Evolutionary conservation across 2,329 filamentous ascomycete genomes (phyloP), one percentile per base, ranked within the genome.

Genomic region (Claviceps humidiphila): DNA sequence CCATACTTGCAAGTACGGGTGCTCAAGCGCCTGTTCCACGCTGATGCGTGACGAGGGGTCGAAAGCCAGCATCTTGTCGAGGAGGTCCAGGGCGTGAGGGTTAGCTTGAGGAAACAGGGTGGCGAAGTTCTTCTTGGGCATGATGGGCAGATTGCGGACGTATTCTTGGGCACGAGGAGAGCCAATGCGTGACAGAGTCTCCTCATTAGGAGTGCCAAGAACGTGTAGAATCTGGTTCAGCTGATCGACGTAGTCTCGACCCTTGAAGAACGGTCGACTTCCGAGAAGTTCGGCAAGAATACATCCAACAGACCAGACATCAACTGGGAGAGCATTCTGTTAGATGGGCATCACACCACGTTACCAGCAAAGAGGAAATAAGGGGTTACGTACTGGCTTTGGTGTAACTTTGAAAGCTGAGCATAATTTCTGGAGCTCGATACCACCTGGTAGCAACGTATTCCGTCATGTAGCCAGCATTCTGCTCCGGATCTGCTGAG

Each of bases 341-440:
- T 41, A 30, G 16, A 8, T 17, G 17, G 1, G 16, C 2, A 34
- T 7, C 37, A 42, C 17, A 20, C 14, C 41, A 22, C 41, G 0
- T 11, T 13, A 4, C 3, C 17, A 42, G 20, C 5, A 1, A 47
- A 40, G 9, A 4, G 16, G 1, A 30, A 16, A 6, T 1, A 48
- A 3, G 7, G 39, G 14, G 13, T 8, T 14, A 91, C 90, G 53
- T 82, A 97, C 93, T 98, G 61, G 93, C 93, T 89, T 98, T 98
- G 63, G 93, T 98, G 71, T 98, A 98, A 74, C 89, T 96, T 72
- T 97, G 91, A 81, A 98, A 98, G 75, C 89, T 96, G 69, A 98
- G 75, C 93, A 98, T 98, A 62, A 98, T 98, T 71, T 98, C 93
- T 5, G 93, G 93, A 3, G 93, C 93, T 71, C 78, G 76, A 64